Evolutionary conservation across 352 stramenopile species (phyloP), one percentile per base, ranked within the genome.

Genomic region (Globisporangium megalacanthum): DNA sequence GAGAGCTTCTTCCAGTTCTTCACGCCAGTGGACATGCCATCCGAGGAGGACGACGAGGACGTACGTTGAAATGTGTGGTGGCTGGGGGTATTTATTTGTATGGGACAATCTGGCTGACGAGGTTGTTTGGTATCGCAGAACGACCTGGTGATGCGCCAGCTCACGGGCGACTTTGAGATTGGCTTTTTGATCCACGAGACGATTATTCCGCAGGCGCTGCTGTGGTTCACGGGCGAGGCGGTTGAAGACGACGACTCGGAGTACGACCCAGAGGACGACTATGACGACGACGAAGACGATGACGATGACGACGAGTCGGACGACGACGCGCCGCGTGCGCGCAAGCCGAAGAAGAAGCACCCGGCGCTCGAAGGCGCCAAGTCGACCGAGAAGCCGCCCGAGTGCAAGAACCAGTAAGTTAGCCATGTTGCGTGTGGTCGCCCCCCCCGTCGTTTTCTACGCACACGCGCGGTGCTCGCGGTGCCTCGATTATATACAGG

Each of bases 391-490:
- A 92, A 94, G 70, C 84, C 84, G 42, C 81, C 81, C 49, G 84
- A 94, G 79, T 94, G 84, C 79, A 94, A 94, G 75, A 94, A 94
- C 73, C 84, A 94, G 72, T 94, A 88, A 90, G 56, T 64, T 64
- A 62, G 48, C 17, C 33, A 19, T 42, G 36, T 31, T 49, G 29
- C 42, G 8, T 46, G 31, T 36, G 29, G 6, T 19, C 35, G n/a
- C 31, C 19, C 25, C 25, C 25, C 25, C 25, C 25, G 4, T 29
- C 19, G 15, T 20, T 49, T 31, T 62, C 41, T 56, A 35, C 46
- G 11, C 46, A 20, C 46, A 6, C 46, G 46, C 15, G 33, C 19
- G 19, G 20, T 20, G 25, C 25, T 29, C 25, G 25, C 25, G 25
- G 19, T 15, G 22, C 10, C 46, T 50, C 52, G 14, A 41, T 51